Base-by-base conservation (phyloP, 2,329 filamentous ascomycete genomes). In the Purpureocillium lavendulum region DNA sequence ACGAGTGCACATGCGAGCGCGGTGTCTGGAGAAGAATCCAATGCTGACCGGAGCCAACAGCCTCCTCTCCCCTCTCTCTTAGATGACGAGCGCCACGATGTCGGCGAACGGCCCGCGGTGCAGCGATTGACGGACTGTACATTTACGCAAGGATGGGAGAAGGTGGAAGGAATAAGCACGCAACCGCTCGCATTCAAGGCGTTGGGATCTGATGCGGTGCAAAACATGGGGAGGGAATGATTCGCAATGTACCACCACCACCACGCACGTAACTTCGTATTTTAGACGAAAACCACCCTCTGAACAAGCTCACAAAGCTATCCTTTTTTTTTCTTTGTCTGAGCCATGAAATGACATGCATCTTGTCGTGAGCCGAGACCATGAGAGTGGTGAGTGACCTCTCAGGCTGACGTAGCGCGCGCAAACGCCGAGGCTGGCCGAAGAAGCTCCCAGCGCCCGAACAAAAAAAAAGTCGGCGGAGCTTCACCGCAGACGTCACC, bases 11-110 rank as follows among this genome's bases (percentile, higher is more conserved):
- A 21, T 24, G 16, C 33, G n/a, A 24, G 39, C 14, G 26, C 21
- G 13, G 24, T 12, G 13, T 24, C 6, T 26, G 21, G 6, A 10
- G 21, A 5, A 10, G 4, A 13, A 4, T 9, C 14, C 28, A 14
- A 24, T 31, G 41, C 55, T 61, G 39, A 63, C 44, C 4, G 7
- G 40, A 33, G 29, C 14, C 40, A 40, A 81, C n/a, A n/a, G 77
- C 58, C 71, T 81, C 47, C 68, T 82, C 50, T 81, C 77, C 40
- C 78, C 78, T 46, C 76, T 82, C 54, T 78, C 75, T 48, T 82
- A 75, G n/a, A 10, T 10, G 21, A 26, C 21, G 21, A 26, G 10
- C n/a, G n/a, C 10, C 21, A 26, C 10, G 5, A 5, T 10, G 6
- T 26, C 6, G 21, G 21, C 21, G 21, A n/a, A n/a, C n/a, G n/a